Conservation (phyloP, 1,139 yeast genomes). For the Yamadazyma songkhlaensis region DNA sequence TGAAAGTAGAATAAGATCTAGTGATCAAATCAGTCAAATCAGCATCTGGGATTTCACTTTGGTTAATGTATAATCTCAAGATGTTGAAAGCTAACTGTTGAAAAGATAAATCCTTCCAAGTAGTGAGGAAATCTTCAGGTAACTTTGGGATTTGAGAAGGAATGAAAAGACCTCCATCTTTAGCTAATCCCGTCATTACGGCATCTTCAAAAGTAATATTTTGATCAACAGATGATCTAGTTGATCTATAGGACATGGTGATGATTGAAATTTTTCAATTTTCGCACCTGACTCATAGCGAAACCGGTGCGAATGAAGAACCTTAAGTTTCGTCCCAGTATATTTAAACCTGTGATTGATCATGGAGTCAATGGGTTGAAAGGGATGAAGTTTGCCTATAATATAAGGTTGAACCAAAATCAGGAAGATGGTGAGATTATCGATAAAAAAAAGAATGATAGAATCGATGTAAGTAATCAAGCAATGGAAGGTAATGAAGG, state of each 20-base stretch:
- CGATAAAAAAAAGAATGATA: too few relatives aligned
- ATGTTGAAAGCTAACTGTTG: slow-evolving; percentile 85
- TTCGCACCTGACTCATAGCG: background rate
- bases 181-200: slow-evolving; percentile 89
- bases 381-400: background rate
- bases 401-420: too few relatives aligned
- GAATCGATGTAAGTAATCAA: too few relatives aligned
- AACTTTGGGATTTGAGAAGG: slow-evolving; percentile 80
- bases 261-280: background rate
- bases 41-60: slow-evolving; percentile 63
- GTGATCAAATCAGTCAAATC: slow-evolving; percentile 64
- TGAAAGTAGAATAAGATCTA: slow-evolving; percentile 84
- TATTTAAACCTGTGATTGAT: slow-evolving; percentile 1
- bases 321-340: too few relatives aligned
- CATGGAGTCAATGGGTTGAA: slow-evolving; percentile 5
- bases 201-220: slow-evolving; percentile 83
- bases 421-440: too few relatives aligned
- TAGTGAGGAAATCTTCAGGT: slow-evolving; percentile 53
- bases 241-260: slow-evolving; percentile 62
- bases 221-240: slow-evolving; percentile 60
- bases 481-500: too few relatives aligned
- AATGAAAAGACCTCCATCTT: slow-evolving; percentile 92
- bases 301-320: background rate
- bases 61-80: slow-evolving; percentile 72
- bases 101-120: slow-evolving; percentile 76